A percentile compares a stretch with the other conserved stretches of the same genome.
These are phyloP conservation scores for Curvularia lunata DNA, from an alignment of 2,329 filamentous ascomycete species.

Conservation along the genomic window DNA sequence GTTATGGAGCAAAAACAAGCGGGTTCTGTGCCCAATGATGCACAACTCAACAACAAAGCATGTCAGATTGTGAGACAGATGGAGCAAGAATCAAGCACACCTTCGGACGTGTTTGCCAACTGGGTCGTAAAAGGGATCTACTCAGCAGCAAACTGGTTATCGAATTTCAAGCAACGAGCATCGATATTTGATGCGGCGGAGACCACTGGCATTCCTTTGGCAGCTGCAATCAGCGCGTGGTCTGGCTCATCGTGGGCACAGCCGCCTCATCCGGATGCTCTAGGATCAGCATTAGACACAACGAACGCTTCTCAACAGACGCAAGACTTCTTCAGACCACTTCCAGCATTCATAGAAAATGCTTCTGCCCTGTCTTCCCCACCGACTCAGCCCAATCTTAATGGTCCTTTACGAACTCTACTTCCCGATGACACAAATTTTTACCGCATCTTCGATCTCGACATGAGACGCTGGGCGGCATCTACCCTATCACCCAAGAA, in stretches of 20 bases:
- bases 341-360: not conserved
- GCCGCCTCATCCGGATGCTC: not conserved
- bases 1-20: constrained; percentile 16
- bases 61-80: constrained; percentile 31
- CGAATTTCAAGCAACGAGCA: constrained; percentile 21
- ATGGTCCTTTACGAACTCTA: constrained; percentile 10
- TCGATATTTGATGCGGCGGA: constrained; percentile 4
- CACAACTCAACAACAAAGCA: constrained; percentile 29
- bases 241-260: not conserved
- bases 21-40: constrained; percentile 11
- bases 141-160: constrained; percentile 21
- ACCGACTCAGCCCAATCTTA: constrained; percentile 7
- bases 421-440: constrained; percentile 28
- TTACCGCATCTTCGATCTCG: constrained; percentile 26
- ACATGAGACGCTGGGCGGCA: constrained; percentile 33
- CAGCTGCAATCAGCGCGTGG: not conserved
- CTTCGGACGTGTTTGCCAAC: constrained; percentile 33
- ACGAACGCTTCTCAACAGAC: not conserved
- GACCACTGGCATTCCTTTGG: not conserved
- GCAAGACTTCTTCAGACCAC: not conserved
- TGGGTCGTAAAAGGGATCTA: constrained; percentile 32
- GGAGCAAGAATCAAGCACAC: constrained; percentile 27
- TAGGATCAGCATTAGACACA: not conserved
- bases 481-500: constrained; percentile 34
- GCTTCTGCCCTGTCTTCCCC: not conserved